Conservation (phyloP, 495 filamentous ascomycete species). For the Apodospora peruviana region DNA sequence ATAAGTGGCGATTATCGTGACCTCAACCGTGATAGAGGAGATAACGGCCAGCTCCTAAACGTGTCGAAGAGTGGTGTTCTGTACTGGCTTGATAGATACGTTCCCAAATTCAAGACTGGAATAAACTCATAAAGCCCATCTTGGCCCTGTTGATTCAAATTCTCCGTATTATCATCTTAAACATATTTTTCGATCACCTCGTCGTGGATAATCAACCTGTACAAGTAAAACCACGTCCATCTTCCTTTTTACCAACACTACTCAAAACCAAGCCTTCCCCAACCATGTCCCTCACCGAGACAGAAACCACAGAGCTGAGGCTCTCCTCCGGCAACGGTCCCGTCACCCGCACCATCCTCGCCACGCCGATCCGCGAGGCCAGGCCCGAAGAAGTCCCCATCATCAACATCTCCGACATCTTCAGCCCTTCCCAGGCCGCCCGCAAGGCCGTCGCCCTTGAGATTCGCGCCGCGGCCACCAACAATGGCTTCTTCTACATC, state of each 20-base stretch:
- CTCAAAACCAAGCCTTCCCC: not conserved
- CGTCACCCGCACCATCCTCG: conserved; percentile 30
- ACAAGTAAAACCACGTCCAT: not conserved
- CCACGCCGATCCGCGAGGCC: conserved; percentile 32
- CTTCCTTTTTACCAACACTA: not conserved
- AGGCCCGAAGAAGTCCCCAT: conserved; percentile 45
- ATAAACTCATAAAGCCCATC: not conserved
- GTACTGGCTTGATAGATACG: not conserved
- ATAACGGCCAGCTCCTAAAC: not conserved
- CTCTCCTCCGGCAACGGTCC: conserved; percentile 36
- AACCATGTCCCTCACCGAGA: not conserved
- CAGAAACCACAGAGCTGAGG: conserved; percentile 25
- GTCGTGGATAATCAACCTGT: not conserved
- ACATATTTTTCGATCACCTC: not conserved
- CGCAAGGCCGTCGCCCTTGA: conserved; percentile 31
- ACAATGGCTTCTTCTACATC: conserved; percentile 46
- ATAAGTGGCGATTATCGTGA: not conserved
- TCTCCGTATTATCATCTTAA: not conserved
- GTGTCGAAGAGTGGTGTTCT: not conserved
- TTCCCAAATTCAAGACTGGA: too few relatives aligned
- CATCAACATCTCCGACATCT: conserved; percentile 38
- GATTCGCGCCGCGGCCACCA: conserved; percentile 37
- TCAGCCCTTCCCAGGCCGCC: conserved; percentile 23
- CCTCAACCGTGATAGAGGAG: not conserved
- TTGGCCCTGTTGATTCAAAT: not conserved